A percentile compares a stretch with the other conserved stretches of the same genome.
phyloP scores from a whole-genome alignment of 306 rosid species.

The Astragalus membranaceus region DNA sequence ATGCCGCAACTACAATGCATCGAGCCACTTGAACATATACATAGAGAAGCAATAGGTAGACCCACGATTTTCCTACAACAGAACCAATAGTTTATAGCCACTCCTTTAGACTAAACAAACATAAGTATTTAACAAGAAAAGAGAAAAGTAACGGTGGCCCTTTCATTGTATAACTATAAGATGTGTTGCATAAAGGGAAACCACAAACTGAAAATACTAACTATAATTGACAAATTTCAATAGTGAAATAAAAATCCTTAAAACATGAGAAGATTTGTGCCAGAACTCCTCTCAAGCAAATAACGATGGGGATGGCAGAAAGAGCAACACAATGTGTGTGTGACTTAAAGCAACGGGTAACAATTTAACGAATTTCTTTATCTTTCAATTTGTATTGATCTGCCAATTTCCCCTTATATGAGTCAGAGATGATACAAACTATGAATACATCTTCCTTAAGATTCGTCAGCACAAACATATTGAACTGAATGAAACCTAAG shows the following conservation, averaged over 20 bases:
- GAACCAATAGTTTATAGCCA: constrained; percentile 18
- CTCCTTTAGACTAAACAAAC: not conserved
- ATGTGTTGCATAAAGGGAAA: not conserved
- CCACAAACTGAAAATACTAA: not conserved
- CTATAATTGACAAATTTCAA: not conserved
- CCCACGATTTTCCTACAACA: constrained; percentile 78
- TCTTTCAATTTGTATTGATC: not conserved
- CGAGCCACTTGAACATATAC: constrained; percentile 72
- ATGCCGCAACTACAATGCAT: constrained; percentile 60
- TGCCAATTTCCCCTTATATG: not conserved
- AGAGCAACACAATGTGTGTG: not conserved
- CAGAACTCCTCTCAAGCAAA: not conserved
- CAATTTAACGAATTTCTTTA: not conserved
- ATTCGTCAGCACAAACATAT: not conserved
- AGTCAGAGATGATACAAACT: not conserved
- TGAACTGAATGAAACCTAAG: not conserved
- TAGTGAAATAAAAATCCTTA: not conserved
- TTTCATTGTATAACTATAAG: not conserved
- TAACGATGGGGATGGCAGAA: not conserved
- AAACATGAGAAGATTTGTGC: not conserved
- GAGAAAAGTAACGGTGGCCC: not conserved
- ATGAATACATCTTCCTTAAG: not conserved
- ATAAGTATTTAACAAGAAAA: not conserved
- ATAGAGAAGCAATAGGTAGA: constrained; percentile 72
- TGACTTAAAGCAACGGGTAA: not conserved